Base-by-base conservation (phyloP, 2,329 filamentous ascomycete species). In the Aspergillus sp. region DNA sequence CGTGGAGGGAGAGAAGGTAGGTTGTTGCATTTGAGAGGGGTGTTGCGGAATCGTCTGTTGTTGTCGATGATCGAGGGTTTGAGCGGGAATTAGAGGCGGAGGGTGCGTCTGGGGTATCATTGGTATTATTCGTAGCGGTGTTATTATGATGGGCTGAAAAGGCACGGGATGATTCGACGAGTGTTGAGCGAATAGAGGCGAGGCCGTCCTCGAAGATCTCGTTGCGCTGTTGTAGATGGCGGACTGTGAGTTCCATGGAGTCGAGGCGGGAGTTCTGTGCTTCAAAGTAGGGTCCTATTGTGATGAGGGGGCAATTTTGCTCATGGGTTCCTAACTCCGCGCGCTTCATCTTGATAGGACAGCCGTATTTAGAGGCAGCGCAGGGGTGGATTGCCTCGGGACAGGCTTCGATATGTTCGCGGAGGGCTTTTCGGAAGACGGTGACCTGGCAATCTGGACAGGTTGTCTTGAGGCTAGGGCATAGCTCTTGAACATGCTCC, bases 1-100 rank as follows among this genome's bases (percentile, higher is more conserved):
- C 86, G 69, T 88, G 85, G 54, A 88, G 80, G 2, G 83, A 85
- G 28, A 88, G 81, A 2, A 89, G 79, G 66, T 88, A 86, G 56
- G 85, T 84, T 25, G 84, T 82, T 64, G 66, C 65, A 31, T 78
- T 75, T 54, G 78, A 72, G 23, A 71, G 71, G 5, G 69, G 62
- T 51, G 69, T 72, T 8, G 75, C 31, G 45, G 59, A 69, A 31
- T 54, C 50, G 30, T 69, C 68, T 25, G 54, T n/a, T 22, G 58
- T 60, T 7, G 66, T 57, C 17, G 34, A 57, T 46, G 28, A 49
- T 17, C 43, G 30, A n/a, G 41, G 11, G 17, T 54, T 53, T 54
- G 59, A 41, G 19, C 13, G 52, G 56, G 11, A 19, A 28, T 28
- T 46, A 30, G 46, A 48, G n/a, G 19, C 34, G 17, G 53, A 46